Evolutionary conservation across 768 basidiomycete genomes (phyloP).

Genomic region (Podaxis sp.): DNA sequence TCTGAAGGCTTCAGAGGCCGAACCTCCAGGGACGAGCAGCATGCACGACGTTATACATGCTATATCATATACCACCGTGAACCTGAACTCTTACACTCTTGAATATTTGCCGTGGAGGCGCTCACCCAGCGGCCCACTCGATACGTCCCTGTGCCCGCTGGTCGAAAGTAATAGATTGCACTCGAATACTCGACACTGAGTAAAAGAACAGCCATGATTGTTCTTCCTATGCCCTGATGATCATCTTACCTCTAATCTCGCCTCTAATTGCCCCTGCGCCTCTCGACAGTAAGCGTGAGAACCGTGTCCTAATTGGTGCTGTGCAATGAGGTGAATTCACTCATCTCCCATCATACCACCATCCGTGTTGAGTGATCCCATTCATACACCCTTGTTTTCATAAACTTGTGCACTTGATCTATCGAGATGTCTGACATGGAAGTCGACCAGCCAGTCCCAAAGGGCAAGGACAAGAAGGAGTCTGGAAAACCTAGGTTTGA

Average conservation of each 20-base stretch:
- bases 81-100: no score
- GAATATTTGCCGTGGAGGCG: no score
- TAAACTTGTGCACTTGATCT: background rate
- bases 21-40: no score
- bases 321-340: background rate
- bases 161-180: no score
- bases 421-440: slow-evolving; percentile 47
- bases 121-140: no score
- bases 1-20: no score
- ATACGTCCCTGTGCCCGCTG: no score
- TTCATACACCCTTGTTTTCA: background rate
- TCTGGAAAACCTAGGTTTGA: slow-evolving; percentile 82
- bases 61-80: no score
- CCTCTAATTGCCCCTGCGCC: background rate
- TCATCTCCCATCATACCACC: background rate
- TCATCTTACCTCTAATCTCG: background rate
- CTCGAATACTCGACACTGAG: no score
- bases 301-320: background rate
- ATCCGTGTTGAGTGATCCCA: background rate
- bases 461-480: slow-evolving; percentile 55
- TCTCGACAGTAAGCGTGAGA: background rate
- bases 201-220: no score
- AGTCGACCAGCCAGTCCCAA: slow-evolving; percentile 41
- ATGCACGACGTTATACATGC: no score
- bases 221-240: no score